Base-by-base conservation (phyloP, 2,329 filamentous ascomycete genomes). In the Coniochaeta pulveracea region DNA sequence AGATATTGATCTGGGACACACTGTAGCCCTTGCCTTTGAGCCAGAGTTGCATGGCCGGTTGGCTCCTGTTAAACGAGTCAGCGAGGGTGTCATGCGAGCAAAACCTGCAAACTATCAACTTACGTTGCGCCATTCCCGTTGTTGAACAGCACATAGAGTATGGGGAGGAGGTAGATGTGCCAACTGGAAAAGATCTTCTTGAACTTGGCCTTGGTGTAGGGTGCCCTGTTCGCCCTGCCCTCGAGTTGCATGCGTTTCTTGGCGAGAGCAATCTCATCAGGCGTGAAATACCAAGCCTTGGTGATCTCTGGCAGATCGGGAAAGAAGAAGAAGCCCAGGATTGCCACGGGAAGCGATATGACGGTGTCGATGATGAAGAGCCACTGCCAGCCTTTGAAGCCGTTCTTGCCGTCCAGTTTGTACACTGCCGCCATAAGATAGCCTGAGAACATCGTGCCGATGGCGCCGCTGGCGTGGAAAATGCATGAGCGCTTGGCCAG, bases 141-240 rank as follows among this genome's bases (percentile, higher is more conserved):
- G 50, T 76, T 78, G 57, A 79, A 80, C 26, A 69, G 64, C 46
- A 80, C 61, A 47, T 80, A 81, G 2, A 79, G 50, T 0, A 70
- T 35, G 0, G 63, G 64, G 3, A 82, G 54, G 0, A 66, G 42
- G 35, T 76, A 81, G 2, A 81, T 70, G 40, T 76, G 76, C 76
- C 77, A 81, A 5, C 67, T 70, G 0, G 61, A 60, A 36, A 80
- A 69, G 12, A 80, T 79, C 43, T 66, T 70, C 49, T 61, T 63
- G 24, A 80, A 44, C 50, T 76, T 79, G 52, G 47, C 43, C 34
- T 47, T 48, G 0, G 57, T 62, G 37, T 53, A 64, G 0, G 53
- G 51, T 0, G 55, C 52, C 0, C 62, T 50, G 19, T 54, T 52
- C 3, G 61, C 62, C 4, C 62, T 56, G 1, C 63, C 63, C 40